Base-by-base conservation (phyloP, 2,329 filamentous ascomycete genomes). In the Cladophialophora carrionii region DNA sequence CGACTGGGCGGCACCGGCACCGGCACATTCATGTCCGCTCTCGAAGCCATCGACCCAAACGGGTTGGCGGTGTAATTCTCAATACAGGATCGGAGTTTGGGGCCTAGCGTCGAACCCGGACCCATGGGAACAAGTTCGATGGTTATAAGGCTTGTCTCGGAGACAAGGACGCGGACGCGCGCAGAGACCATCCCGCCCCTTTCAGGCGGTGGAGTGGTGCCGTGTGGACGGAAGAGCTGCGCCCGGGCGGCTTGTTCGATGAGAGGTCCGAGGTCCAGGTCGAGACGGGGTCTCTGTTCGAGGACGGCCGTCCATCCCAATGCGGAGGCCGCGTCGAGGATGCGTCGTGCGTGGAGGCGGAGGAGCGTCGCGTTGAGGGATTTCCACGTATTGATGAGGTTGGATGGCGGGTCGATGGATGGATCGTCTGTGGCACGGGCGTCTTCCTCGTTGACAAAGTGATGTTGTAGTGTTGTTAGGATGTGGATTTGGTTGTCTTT, bases 61-160 rank as follows among this genome's bases (percentile, higher is more conserved):
- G 49, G 37, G 12, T 48, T 43, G 56, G 22, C 3, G 1, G 56
- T 49, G 56, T 58, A 58, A 22, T 48, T 58, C 24, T 37, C 31
- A 10, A 59, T 46, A 5, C 37, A 20, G 24, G 31, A 43, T 5
- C 41, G 22, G 41, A 65, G 61, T 7, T 34, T 49, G 14, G 20
- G 5, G 22, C 8, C 26, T n/a, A 67, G 41, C 3, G 43, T 43
- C 24, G 24, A 24, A 6, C 46, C 60, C 17, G 43, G 54, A 4
- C 65, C 59, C 60, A 69, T 63, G 10, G 65, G 57, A 12, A 57
- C 62, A 24, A 62, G 48, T 34, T 66, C 61, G 12, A 68, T 55
- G 6, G 53, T 43, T 17, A 68, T 41, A 3, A 31, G 53, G 17
- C 65, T 67, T 12, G 41, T 14, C 14, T 43, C 43, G 51, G 56